Evolutionary conservation across 148 eudicot species (phyloP).

Genomic region (Limonium bicolor): DNA sequence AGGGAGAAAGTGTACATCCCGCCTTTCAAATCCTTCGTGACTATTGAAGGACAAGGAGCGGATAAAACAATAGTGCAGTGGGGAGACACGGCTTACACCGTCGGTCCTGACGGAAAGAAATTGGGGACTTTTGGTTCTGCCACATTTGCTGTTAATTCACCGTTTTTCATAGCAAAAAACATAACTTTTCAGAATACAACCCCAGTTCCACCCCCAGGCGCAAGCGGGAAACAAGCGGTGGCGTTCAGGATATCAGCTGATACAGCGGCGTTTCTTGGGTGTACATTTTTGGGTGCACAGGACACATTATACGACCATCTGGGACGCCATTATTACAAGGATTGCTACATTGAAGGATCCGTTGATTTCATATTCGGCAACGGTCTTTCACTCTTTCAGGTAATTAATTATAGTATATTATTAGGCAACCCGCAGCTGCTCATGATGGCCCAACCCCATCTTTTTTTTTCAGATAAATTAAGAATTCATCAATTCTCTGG

Average conservation of each 20-base stretch:
- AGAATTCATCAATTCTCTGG: too few species aligned
- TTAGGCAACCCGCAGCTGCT: too few species aligned
- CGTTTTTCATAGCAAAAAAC: constrained; percentile 76
- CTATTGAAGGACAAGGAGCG: constrained; percentile 83
- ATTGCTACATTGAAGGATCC: constrained; percentile 84
- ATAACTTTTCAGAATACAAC: constrained; percentile 87
- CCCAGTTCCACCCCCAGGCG: constrained; percentile 59
- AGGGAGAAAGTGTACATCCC: constrained; percentile 89
- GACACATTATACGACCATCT: constrained; percentile 82
- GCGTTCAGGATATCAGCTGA: constrained; percentile 83
- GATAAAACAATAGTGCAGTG: constrained; percentile 70
- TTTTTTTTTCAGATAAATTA: too few species aligned
- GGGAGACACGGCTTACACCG: constrained; percentile 86
- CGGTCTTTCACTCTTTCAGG: constrained; percentile 82
- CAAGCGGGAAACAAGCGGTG: constrained; percentile 63
- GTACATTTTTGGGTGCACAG: constrained; percentile 75
- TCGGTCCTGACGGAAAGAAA: constrained; percentile 43
- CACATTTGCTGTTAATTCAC: constrained; percentile 80
- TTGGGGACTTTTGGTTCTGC: constrained; percentile 64
- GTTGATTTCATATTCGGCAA: constrained; percentile 95
- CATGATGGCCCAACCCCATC: too few species aligned
- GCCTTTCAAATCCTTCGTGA: constrained; percentile 45
- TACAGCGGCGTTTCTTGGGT: constrained; percentile 67
- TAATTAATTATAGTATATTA: too few species aligned
- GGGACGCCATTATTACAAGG: constrained; percentile 86